Evolutionary conservation across 176 grass and related monocot species (phyloP), one percentile per base, ranked within the genome.

Genomic region (Oropetium thomaeum): DNA sequence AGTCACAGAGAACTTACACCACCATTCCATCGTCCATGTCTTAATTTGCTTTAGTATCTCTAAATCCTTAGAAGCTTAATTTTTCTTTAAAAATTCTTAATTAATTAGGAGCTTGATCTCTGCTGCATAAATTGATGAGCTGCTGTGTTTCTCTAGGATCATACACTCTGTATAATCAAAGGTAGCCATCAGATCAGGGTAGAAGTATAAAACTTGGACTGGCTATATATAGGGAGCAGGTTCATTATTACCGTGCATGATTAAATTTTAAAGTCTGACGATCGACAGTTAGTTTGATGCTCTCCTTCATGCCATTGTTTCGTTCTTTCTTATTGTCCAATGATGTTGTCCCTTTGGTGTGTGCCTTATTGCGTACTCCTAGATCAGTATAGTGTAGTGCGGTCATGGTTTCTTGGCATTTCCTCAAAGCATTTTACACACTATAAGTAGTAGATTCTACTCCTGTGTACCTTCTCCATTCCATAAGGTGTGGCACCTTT

Each of bases 111-210:
- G 44, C 22, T 75, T 51, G 63, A 31, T 83, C 79, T 77, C 39
- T 66, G 41, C 65, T 79, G 76, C 81, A 88, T 88, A 88, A 88
- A 88, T 74, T 88, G 75, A 79, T 80, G 69, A 62, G 63, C 38
- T 47, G 28, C 27, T 65, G 61, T 63, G 73, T 42, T 68, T 62
- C 68, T 53, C 78, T 74, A 74, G 49, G 59, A 63, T 76, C 58
- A 73, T 52, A 75, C 20, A 72, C 69, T 55, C 30, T 26, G 42
- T 37, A 62, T 20, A 27, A 57, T n/a, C 10, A 5, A 25, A 41
- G 57, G 44, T 40, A 64, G 63, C 75, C 55, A 58, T 81, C 54
- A 27, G 74, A 32, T 67, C n/a, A n/a, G n/a, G 44, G 57, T 43
- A 23, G 0, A 29, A 37, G 63, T 61, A 79, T 68, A 82, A 65